Base-by-base conservation (phyloP, 2,329 filamentous ascomycete species). In the Verticillium zaregamsianum region DNA sequence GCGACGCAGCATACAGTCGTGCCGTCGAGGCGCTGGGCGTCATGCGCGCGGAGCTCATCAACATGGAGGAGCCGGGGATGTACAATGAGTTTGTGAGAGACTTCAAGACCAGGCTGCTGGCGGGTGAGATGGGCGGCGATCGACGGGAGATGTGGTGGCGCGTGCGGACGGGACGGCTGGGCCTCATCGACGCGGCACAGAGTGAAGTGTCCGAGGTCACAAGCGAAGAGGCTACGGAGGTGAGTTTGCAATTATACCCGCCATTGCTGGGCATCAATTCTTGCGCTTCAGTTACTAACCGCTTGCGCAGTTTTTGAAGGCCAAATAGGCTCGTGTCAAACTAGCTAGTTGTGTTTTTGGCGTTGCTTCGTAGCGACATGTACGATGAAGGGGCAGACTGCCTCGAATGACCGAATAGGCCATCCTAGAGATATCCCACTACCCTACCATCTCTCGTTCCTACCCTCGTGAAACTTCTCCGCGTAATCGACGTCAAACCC, bases 71-170 rank as follows among this genome's bases (percentile, higher is more conserved):
- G 72, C 90, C 92, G 0, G 82, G 73, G 0, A 69, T 91, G 32
- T 99, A 91, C 75, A 97, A 98, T 71, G 79, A 82, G 1, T 90
- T 93, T 66, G 69, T 96, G 52, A 79, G 74, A 49, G 82, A 83
- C 37, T 75, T 98, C 68, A 98, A 97, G 79, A 80, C 80, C 66
- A 86, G 87, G 61, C 72, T 97, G 1, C 73, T 93, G 8, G 83
- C 80, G 0, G 90, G 87, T 0, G 83, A 90, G 66, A 76, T 97
- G 3, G 87, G 88, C 40, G 93, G 92, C 0, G 90, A 96, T 68
- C 80, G 92, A 60, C 84, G 84, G 65, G 92, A 96, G 70, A 87
- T 97, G 77, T 97, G 93, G 93, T 90, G 86, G 78, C 80, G 84
- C 67, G 77, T 97, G 28, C 82, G 89, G 67, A 84, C 80, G 62